Conservation (phyloP, 2,329 filamentous ascomycete genomes). For the Tetracladium maxilliforme region DNA sequence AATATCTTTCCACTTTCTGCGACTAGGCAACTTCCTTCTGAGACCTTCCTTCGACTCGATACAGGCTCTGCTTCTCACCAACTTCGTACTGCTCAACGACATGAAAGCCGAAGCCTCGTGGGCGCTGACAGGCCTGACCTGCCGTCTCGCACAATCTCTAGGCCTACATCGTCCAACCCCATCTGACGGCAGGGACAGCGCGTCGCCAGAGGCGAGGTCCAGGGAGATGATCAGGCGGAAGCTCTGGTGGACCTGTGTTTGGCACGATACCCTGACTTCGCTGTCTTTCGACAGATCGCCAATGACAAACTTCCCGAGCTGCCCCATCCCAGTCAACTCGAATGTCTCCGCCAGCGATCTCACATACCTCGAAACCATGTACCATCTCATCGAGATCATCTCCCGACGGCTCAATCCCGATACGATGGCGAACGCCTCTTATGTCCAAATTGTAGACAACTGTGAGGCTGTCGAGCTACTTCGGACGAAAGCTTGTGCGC, state of each 20-base stretch:
- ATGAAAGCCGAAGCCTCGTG: constrained; percentile 52
- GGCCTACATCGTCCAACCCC: constrained; percentile 35
- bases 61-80: constrained; percentile 41
- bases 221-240: constrained; percentile 28
- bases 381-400: constrained; percentile 46
- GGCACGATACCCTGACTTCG: constrained; percentile 52
- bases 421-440: constrained; percentile 29
- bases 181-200: constrained; percentile 28
- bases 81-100: constrained; percentile 45
- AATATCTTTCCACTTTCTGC: constrained; percentile 46
- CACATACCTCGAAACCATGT: constrained; percentile 50
- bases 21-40: constrained; percentile 43
- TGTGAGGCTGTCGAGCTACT: constrained; percentile 29
- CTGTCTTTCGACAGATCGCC: constrained; percentile 52
- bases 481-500: constrained; percentile 30
- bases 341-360: no score
- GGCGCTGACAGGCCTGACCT: constrained; percentile 44
- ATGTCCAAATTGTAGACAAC: constrained; percentile 40
- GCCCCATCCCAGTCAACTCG: constrained; percentile 34
- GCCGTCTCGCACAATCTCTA: constrained; percentile 42
- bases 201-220: constrained; percentile 25
- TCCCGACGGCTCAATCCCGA: constrained; percentile 42
- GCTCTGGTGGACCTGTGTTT: constrained; percentile 40
- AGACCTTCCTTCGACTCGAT: constrained; percentile 46
- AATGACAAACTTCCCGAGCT: constrained; percentile 44